Evolutionary conservation across 2,329 filamentous ascomycete genomes (phyloP), one percentile per base, ranked within the genome.

Genomic region (Fusarium succisae): DNA sequence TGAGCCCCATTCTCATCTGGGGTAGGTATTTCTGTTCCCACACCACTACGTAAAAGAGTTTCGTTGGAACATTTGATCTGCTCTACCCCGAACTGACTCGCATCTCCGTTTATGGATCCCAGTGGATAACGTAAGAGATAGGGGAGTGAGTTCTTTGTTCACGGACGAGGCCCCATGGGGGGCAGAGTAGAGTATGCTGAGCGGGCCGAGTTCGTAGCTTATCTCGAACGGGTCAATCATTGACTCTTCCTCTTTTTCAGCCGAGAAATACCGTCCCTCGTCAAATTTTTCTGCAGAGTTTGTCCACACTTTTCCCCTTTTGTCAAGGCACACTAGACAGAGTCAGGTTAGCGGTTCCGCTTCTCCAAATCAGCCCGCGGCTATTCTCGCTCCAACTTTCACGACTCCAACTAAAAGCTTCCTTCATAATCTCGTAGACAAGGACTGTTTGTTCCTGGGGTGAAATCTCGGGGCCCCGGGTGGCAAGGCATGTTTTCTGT

Each of bases 81-180:
- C 58, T 66, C 66, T 70, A 70, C 66, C 67, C 67, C 66, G 70
- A 70, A 70, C 67, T 70, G 67, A 70, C 67, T 70, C 67, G 67
- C 67, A 70, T 70, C 66, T 70, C 67, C 66, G 67, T 70, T 66
- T 59, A 70, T 70, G 67, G 67, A 65, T 41, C 56, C 30, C 22
- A n/a, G 66, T 69, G 66, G 66, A 54, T 63, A 55, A 28, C 41
- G 30, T 18, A 35, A 35, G n/a, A 63, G 57, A 69, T 69, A 69
- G 65, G 22, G 37, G 50, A 48, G 45, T 30, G 45, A 35, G n/a
- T 51, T 11, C 28, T 28, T 44, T 18, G 43, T 44, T 55, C 43
- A 28, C 41, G 45, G n/a, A 30, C n/a, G 48, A 37, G 41, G 44
- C 65, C 66, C 66, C 66, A 64, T 69, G 65, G 65, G 66, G 66